phyloP scores from a whole-genome alignment of 2,329 filamentous ascomycete genomes.

The Colletotrichum theobromicola region DNA sequence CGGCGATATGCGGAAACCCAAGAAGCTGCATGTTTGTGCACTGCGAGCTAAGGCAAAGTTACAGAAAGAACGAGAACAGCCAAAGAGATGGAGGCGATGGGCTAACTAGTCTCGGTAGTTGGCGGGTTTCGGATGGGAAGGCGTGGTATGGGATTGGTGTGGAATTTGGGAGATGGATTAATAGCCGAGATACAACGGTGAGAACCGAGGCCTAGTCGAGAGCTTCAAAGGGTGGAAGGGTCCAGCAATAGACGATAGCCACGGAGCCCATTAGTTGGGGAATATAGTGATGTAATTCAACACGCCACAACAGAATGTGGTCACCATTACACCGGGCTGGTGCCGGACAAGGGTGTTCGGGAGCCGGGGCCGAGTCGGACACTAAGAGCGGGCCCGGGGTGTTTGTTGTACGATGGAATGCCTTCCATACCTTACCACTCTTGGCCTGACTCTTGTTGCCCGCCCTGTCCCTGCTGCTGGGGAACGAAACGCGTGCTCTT shows the following conservation, averaged over 20 bases:
- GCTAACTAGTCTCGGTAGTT: neutral
- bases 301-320: slow-evolving; percentile 5
- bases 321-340: slow-evolving; percentile 8
- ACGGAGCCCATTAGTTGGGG: neutral
- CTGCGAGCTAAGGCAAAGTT: neutral
- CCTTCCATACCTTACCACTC: neutral
- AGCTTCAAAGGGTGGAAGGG: neutral
- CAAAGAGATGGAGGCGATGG: neutral
- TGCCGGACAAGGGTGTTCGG: neutral
- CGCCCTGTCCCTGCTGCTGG: neutral
- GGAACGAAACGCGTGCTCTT: neutral
- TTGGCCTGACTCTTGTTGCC: neutral
- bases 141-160: neutral
- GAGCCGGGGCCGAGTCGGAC: neutral
- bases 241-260: neutral
- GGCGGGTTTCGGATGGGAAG: neutral
- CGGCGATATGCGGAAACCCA: neutral
- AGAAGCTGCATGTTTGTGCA: neutral
- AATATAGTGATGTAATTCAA: slow-evolving; percentile 11
- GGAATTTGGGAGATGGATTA: neutral
- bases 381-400: too few species aligned
- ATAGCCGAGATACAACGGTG: neutral
- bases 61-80: neutral
- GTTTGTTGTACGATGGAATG: neutral
- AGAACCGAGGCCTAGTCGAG: too few species aligned